A percentile compares a stretch with the other conserved stretches of the same genome.
Evolutionary conservation across 2,329 filamentous ascomycete species (phyloP).

Genomic region (Talaromyces sp.): DNA sequence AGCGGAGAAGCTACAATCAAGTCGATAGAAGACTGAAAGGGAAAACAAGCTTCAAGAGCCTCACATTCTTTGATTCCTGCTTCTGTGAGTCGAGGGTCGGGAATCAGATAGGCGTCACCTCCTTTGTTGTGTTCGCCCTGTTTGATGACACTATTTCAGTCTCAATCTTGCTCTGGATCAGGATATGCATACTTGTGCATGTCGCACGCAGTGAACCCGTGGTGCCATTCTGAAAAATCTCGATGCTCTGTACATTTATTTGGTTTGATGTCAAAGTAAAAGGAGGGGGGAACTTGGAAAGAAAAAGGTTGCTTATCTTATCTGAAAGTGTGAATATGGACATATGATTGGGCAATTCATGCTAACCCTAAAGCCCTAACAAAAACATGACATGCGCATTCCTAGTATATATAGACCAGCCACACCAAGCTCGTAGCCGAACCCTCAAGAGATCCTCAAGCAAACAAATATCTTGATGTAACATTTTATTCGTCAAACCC

Average conservation of each 20-base stretch:
- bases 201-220: conserved; percentile 16
- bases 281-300: not conserved
- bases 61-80: conserved; percentile 16
- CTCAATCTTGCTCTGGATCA: not conserved
- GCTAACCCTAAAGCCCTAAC: not conserved
- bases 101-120: conserved; percentile 19
- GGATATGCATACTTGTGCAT: conserved; percentile 15
- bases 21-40: conserved; percentile 17
- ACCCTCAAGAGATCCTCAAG: not conserved
- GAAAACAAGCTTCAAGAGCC: conserved; percentile 11
- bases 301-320: not conserved
- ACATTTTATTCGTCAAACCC: conserved; percentile 27
- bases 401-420: not conserved
- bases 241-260: not conserved
- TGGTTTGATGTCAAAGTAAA: not conserved
- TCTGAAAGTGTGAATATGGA: not conserved
- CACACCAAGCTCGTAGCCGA: not conserved
- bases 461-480: not conserved
- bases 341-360: not conserved
- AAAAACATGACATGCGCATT: not conserved
- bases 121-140: conserved; percentile 20
- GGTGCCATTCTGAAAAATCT: conserved; percentile 9
- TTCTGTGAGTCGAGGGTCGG: conserved; percentile 15
- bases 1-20: conserved; percentile 19
- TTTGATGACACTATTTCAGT: not conserved